Base-by-base conservation (phyloP, 2,329 filamentous ascomycete species). In the Colletotrichum cuscutae region DNA sequence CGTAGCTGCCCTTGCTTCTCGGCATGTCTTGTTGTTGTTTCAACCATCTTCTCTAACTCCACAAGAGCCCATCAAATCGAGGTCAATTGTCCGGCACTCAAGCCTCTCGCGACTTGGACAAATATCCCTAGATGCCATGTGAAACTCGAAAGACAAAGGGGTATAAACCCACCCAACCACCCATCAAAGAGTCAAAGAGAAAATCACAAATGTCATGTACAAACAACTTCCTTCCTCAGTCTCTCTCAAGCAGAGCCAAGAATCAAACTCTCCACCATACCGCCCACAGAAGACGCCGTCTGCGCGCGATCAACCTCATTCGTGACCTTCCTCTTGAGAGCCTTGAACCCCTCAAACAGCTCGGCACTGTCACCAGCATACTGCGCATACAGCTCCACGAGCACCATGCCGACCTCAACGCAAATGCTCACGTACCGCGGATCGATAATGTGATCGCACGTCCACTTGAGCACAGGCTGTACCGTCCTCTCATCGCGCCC, bases 321-420 rank as follows among this genome's bases (percentile, higher is more conserved):
- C 74, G 90, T 89, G 24, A 98, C 96, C 52, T 92, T 87, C 58
- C 88, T 85, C 79, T 93, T 91, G 75, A 98, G 85, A 61, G 86
- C 87, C 77, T 90, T 88, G 78, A 98, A 91, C 61, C 92, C 87
- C 62, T 87, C 87, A 74, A 94, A 91, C 68, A 98, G 89, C 80
- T 94, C 91, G 7, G 89, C 87, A 46, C 93, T 95, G 62, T 91
- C 91, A 2, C 90, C 93, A 28, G 95, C 87, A 76, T 95, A 93
- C 80, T 94, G 92, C 35, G 93, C 91, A 81, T 98, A 99, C 49
- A 98, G 86, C 79, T 99, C 96, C 24, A 98, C 85, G 46, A 98
- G 86, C 72, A 95, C 88, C 78, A 97, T 89, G 19, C 93, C 92
- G 26, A 97, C 90, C 81, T 98, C 96, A 28, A 95, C 93, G 78